A percentile compares a stretch with the other conserved stretches of the same genome.
Conservation (phyloP, 2,329 filamentous ascomycete species). For the Cryoendolithus antarcticus region DNA sequence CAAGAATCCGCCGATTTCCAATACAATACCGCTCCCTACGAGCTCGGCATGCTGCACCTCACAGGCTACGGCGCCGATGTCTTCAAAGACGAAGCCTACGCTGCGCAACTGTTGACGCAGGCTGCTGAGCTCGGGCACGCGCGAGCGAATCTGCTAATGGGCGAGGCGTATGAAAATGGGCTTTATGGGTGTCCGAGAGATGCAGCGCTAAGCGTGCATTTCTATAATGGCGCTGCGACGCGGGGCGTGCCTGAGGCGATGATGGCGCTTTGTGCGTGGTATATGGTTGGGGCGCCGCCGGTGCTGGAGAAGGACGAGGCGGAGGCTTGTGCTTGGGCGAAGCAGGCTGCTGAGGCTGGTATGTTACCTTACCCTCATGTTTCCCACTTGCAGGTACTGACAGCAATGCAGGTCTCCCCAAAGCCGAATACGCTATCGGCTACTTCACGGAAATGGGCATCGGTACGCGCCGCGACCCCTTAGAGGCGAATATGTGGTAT, state of each 20-base stretch:
- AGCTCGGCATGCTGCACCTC: conserved; percentile 79
- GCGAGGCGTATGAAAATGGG: conserved; percentile 95
- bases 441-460: conserved; percentile 99
- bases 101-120: conserved; percentile 86
- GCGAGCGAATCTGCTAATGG: conserved; percentile 75
- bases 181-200: conserved; percentile 77
- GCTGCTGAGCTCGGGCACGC: conserved; percentile 83
- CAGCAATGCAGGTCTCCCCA: conserved; percentile 38
- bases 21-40: conserved; percentile 87
- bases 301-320: conserved; percentile 89
- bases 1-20: conserved; percentile 79
- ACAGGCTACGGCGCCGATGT: conserved; percentile 89
- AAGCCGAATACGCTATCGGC: conserved; percentile 86
- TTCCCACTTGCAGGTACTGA: conserved; percentile 1
- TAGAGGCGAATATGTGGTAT: conserved; percentile 98
- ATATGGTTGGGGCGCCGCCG: conserved; percentile 86
- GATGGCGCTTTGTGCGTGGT: conserved; percentile 99
- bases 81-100: conserved; percentile 81
- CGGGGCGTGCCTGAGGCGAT: conserved; percentile 73
- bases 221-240: conserved; percentile 88
- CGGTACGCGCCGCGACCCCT: conserved; percentile 81
- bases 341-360: conserved; percentile 75
- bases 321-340: conserved; percentile 94
- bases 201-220: conserved; percentile 87
- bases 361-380: conserved; percentile 27